Base-by-base conservation (phyloP, 176 grass and related monocot genomes). In the Elaeis guineensis region DNA sequence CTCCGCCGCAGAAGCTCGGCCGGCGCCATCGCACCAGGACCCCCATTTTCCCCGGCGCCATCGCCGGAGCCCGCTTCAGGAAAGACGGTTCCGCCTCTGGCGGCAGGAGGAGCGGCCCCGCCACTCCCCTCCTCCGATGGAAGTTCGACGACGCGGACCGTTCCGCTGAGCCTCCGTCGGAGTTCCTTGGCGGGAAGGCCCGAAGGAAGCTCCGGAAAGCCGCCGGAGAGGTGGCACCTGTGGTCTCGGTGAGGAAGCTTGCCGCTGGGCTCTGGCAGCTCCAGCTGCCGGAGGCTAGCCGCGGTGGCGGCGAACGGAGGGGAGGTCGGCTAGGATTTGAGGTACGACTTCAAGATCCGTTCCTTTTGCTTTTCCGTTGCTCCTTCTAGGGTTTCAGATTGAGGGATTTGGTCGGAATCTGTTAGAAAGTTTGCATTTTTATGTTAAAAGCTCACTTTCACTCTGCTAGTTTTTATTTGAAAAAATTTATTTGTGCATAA, bases 101-200 rank as follows among this genome's bases (percentile, higher is more conserved):
- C 14, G 78, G 78, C 17, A 64, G 78, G 75, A 78, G 81, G 66
- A 83, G 87, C 62, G 78, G 87, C 11, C 87, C 87, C 17, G 21
- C 75, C 16, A 97, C 87, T 56, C 93, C 87, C 19, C 84, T 91
- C 39, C 81, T 91, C 17, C 66, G 75, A 23, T 97, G 93, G 93
- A 86, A 77, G 67, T 61, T 85, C 55, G 73, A 76, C 18, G 72
- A 69, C 16, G 57, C 35, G 11, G 35, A 11, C 35, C 35, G 35
- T 14, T 44, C 26, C 9, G 74, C 59, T 24, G 57, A 75, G 53
- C 58, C 79, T 4, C 55, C 44, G 62, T 49, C 67, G 55, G 57
- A 82, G 67, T 29, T 23, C 30, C 9, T 3, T 14, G 53, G 52
- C 17, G 5, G 16, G 25, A 52, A 49, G 25, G 28, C 9, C 35